Evolutionary conservation across 148 eudicot species (phyloP).

Genomic region (Beta vulgaris): DNA sequence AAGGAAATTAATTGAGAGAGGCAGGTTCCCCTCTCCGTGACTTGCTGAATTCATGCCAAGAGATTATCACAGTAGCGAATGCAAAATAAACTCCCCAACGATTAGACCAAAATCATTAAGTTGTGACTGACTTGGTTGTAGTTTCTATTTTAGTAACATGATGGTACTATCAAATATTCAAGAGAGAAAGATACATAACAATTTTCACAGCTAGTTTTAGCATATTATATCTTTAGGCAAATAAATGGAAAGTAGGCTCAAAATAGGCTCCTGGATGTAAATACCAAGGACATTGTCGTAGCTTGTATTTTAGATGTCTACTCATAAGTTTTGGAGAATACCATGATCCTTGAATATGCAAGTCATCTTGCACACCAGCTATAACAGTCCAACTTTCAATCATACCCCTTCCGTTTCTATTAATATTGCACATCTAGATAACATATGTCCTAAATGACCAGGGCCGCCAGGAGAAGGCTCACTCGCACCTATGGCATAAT

Average conservation of each 20-base stretch:
- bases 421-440: not conserved
- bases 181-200: no score
- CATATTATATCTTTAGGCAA: not conserved
- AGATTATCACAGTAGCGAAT: not conserved
- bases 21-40: no score
- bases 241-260: not conserved
- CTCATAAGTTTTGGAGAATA: not conserved
- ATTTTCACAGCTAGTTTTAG: no score
- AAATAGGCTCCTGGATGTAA: no score
- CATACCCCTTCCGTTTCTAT: not conserved
- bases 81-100: not conserved
- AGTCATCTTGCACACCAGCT: not conserved
- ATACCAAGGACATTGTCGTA: no score
- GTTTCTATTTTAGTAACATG: not conserved
- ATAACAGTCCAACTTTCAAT: not conserved
- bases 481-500: not conserved
- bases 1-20: no score
- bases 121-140: not conserved
- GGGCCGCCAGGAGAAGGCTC: not conserved
- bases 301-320: not conserved
- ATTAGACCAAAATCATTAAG: not conserved
- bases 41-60: not conserved
- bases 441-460: not conserved
- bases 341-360: constrained; percentile 2
- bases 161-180: not conserved